Percentiles rank a stretch among this genome's conserved stretches.
phyloP scores from a whole-genome alignment of 108 stramenopile species.

The Skeletonema potamos region DNA sequence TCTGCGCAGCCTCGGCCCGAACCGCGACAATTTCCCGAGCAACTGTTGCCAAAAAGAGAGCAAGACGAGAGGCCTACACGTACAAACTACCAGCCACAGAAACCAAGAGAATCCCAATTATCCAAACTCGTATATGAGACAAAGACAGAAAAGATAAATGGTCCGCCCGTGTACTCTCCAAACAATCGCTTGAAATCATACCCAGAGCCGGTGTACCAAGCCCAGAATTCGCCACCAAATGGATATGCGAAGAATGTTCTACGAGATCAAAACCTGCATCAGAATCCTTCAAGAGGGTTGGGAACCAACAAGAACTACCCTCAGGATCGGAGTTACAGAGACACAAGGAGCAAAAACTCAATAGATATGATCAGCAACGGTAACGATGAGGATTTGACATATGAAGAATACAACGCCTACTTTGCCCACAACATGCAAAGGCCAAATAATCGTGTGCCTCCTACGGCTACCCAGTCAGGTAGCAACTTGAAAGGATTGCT shows the following conservation, averaged over 20 bases:
- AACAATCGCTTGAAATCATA: neutral
- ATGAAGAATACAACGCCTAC: neutral
- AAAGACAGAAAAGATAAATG: neutral
- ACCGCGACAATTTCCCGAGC: neutral
- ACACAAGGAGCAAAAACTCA: neutral
- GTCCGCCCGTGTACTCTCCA: neutral
- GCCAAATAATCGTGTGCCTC: neutral
- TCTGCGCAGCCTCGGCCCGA: neutral
- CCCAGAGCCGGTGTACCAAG: neutral
- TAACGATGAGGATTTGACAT: neutral
- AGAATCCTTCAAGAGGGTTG: neutral
- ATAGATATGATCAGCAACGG: neutral
- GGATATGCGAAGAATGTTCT: neutral
- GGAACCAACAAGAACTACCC: neutral
- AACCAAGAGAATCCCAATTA: neutral
- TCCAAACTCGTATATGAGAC: neutral
- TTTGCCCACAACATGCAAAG: neutral
- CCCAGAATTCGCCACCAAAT: neutral
- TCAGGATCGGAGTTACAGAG: neutral
- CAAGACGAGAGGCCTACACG: neutral
- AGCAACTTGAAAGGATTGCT: neutral
- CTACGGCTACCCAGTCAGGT: neutral
- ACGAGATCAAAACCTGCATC: neutral
- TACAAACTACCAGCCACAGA: neutral
- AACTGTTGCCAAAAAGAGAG: neutral